Evolutionary conservation across 2,329 filamentous ascomycete genomes (phyloP), one percentile per base, ranked within the genome.

Genomic region (Thelonectria blattea): DNA sequence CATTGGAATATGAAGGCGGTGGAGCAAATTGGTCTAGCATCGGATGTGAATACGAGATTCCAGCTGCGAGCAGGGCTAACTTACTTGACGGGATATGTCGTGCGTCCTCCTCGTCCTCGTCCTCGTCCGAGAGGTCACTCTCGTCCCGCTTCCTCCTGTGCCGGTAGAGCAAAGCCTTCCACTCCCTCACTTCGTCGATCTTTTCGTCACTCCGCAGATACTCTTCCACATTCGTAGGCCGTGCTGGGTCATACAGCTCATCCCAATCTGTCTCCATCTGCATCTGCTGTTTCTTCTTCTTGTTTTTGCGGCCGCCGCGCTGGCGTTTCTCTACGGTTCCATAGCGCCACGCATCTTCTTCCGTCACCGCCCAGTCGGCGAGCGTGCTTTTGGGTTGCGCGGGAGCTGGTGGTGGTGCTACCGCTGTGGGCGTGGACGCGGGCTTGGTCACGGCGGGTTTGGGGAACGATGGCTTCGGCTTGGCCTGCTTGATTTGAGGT

Each of bases 121-220:
- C 75, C 41, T 82, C 80, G 50, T 80, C 79, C 2, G 73, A 76
- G 9, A 71, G 32, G 52, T 77, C 75, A 52, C 74, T 78, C 30
- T 74, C 71, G 27, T 76, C 76, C 30, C 81, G 85, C 49, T 68
- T 70, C 76, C 59, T 80, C 67, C 83, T 84, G 46, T 93, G 91
- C 14, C 87, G 86, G 74, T 95, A 93, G 14, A 97, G 80, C 39
- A 91, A 79, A 42, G 89, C 86, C 73, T 93, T 96, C 93, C 93
- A 97, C 69, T 96, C 92, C 58, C 86, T 84, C 3, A 93, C 85
- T 73, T 96, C 92, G 17, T 85, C 80, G 60, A 93, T 86, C 72
- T 91, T 90, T 77, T 96, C 93, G 60, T 96, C 92, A 71, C 92
- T 95, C 61, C 88, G 83, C 61, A 91, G 85, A 73, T 95, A 97